phyloP scores from a whole-genome alignment of 2,329 filamentous ascomycete genomes.

The Pseudomassariella vexata region DNA sequence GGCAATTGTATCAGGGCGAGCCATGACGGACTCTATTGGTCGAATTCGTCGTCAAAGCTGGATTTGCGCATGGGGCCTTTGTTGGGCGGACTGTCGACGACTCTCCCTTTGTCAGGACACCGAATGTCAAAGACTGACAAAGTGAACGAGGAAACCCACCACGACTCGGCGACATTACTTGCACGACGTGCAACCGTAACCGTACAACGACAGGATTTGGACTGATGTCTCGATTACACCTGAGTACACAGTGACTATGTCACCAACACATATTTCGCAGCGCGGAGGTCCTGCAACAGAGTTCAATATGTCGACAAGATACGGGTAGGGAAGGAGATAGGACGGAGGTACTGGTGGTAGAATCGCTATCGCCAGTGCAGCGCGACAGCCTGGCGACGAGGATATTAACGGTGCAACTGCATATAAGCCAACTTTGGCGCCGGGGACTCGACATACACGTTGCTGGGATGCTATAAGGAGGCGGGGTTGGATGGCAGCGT shows the following conservation, averaged over 20 bases:
- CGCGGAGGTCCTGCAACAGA: not conserved
- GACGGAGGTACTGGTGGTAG: constrained; percentile 13
- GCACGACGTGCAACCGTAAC: no score
- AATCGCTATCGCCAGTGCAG: constrained; percentile 7
- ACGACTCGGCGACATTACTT: no score
- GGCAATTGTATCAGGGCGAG: not conserved
- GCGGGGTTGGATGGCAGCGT: constrained; percentile 6
- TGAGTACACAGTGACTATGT: not conserved
- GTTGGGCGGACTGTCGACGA: constrained; percentile 12
- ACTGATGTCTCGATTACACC: not conserved
- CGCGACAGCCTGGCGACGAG: constrained; percentile 12
- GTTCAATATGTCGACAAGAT: constrained; percentile 11
- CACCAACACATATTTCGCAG: not conserved
- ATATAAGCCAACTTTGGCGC: constrained; percentile 17
- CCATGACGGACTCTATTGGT: constrained; percentile 14
- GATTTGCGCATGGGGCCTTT: constrained; percentile 16
- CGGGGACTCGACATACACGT: constrained; percentile 14
- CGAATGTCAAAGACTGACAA: not conserved
- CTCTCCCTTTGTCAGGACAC: constrained; percentile 16
- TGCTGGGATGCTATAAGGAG: constrained; percentile 19
- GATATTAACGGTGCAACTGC: constrained; percentile 20
- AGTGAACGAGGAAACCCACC: constrained; percentile 12
- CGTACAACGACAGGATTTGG: no score
- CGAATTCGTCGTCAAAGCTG: constrained; percentile 17
- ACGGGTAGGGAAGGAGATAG: constrained; percentile 6